Base-by-base conservation (phyloP, 169 alveolate species). In the Besnoitia besnoiti region DNA sequence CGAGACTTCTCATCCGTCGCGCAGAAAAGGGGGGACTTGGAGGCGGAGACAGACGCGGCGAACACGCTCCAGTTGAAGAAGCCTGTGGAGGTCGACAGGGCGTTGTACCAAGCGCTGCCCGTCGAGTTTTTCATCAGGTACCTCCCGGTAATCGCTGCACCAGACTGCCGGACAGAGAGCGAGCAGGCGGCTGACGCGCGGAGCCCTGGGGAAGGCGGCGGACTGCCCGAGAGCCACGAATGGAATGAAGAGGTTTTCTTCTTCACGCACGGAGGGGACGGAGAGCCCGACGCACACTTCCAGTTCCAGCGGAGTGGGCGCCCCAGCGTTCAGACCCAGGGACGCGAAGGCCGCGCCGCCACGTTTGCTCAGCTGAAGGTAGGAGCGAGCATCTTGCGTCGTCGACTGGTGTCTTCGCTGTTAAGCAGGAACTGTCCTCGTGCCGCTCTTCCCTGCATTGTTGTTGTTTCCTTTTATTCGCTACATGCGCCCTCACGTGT, bases 141-240 rank as follows among this genome's bases (percentile, higher is more conserved):
- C 30, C 55, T 77, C 39, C 87, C 87, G 5, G 87, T 77, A n/a
- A n/a, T 44, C 21, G 87, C 87, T 10, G 87, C 55, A 0, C 42
- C 35, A 24, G 61, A 73, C 24, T 24, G n/a, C 16, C 46, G 2
- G n/a, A 10, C 44, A 37, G 24, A n/a, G 46, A 73, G 21, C 16
- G 47, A 10, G 82, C 44, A 77, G 16, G 87, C 1, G 16, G 55
- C n/a, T 3, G 16, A n/a, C 12, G 7, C 33, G 30, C n/a, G n/a
- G n/a, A n/a, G n/a, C 44, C 37, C 16, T 30, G 80, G 19, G 24
- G 80, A 14, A 67, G 80, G 19, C 8, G 80, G 42, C 10, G 80
- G 40, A 10, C 16, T 10, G 16, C 80, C 16, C 33, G 59, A 77
- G 61, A 55, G 47, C 12, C 33, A 27, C 5, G 87, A 21, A 30